Base-by-base conservation (phyloP, 2,329 filamentous ascomycete genomes). In the Beauveria rudraprayagi region DNA sequence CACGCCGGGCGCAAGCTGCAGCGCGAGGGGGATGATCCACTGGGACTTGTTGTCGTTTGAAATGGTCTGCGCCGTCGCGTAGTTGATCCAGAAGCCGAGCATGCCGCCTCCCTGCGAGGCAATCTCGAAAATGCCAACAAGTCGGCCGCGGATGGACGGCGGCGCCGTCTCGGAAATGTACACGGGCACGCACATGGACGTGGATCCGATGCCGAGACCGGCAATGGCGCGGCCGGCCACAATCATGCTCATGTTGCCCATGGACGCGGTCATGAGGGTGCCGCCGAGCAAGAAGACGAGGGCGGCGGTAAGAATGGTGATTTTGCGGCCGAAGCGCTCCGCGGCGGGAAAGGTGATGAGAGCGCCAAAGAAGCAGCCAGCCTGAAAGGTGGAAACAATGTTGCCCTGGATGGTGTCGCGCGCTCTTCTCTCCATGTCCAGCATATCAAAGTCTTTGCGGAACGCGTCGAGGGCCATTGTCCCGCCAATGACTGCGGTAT, bases 1-100 rank as follows among this genome's bases (percentile, higher is more conserved):
- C 14, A 80, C 68, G 3, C 81, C 80, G 1, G 82, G 82, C 9
- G 84, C 72, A 50, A 76, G 77, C 69, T 85, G 82, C 68, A 83
- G 75, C 34, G 77, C 77, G 8, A 84, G 75, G 0, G 81, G 82
- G 5, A 84, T 76, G 22, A 83, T 77, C 69, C 78, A 83, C 47
- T 75, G 75, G 7, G 63, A 59, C 17, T 40, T 28, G 14, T 17
- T 28, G 16, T 17, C 30, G 19, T 52, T 37, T 7, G 53, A 46
- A 66, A 81, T 83, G 65, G 58, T 64, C 17, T 46, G 54, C 30
- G 55, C 43, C 16, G 51, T 59, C 19, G 64, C 61, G 30, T 50
- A 63, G 37, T 60, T 58, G 22, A 53, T 61, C 50, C 75, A 77
- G 60, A 77, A 77, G 11, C 78, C 80, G 22, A 75, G 71, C 60